Evolutionary conservation across 1,284 basidiomycete species (phyloP).

Genomic region (Microstroma glucosiphilum): DNA sequence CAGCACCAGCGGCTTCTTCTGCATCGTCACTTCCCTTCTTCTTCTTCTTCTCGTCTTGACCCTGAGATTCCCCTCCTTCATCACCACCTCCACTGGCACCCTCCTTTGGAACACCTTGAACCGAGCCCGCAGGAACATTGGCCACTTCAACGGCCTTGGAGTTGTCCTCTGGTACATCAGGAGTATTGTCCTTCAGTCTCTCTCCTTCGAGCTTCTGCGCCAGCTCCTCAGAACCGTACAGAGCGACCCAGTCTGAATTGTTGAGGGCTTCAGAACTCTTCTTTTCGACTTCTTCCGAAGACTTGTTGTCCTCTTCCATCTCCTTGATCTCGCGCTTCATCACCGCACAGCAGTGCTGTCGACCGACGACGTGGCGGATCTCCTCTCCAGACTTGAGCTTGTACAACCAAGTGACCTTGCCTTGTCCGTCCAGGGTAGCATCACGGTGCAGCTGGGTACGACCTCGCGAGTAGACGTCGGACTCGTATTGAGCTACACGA

Average conservation of each 20-base stretch:
- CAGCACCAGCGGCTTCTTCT: slow-evolving; percentile 19
- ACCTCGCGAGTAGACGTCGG: slow-evolving; percentile 49
- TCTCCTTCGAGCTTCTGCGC: slow-evolving; percentile 17
- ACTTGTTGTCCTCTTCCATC: slow-evolving; percentile 27
- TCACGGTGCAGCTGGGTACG: slow-evolving; percentile 48
- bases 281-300: slow-evolving; percentile 15
- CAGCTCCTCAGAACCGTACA: slow-evolving; percentile 20
- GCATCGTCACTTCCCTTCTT: slow-evolving; percentile 17
- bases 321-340: slow-evolving; percentile 37
- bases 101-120: slow-evolving; percentile 5
- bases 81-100: slow-evolving; percentile 9
- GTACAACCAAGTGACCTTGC: slow-evolving; percentile 43
- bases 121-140: slow-evolving; percentile 2
- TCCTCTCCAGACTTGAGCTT: slow-evolving; percentile 39
- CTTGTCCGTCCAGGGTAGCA: slow-evolving; percentile 48
- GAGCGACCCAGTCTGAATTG: slow-evolving; percentile 17
- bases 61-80: slow-evolving; percentile 19
- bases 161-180: slow-evolving; percentile 5
- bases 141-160: slow-evolving; percentile 1
- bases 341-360: slow-evolving; percentile 24
- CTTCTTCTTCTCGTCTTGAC: slow-evolving; percentile 10
- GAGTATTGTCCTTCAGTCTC: slow-evolving; percentile 8
- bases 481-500: slow-evolving; percentile 47
- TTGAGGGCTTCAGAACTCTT: slow-evolving; percentile 16
- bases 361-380: slow-evolving; percentile 40